Evolutionary conservation across 495 filamentous ascomycete genomes (phyloP).

Genomic region (Pyronema domesticum): DNA sequence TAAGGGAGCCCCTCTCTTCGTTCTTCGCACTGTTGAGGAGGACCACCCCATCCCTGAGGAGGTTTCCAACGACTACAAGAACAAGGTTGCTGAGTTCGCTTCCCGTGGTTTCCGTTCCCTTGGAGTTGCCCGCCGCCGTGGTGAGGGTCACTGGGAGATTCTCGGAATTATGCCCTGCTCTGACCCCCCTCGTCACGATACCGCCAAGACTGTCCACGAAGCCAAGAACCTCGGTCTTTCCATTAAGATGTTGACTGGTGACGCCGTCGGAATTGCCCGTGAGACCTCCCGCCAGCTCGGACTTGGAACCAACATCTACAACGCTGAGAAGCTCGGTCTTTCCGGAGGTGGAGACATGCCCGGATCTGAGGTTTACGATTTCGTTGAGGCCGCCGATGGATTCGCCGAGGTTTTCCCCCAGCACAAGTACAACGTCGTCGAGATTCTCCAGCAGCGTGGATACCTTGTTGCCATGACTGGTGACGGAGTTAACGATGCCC

Average conservation of each 20-base stretch:
- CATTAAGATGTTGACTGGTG: constrained; percentile 95
- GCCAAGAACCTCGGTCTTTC: constrained; percentile 71
- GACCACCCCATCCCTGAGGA: constrained; percentile 57
- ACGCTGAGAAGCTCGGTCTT: constrained; percentile 69
- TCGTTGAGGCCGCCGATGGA: constrained; percentile 87
- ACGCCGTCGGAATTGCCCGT: constrained; percentile 80
- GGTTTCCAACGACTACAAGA: constrained; percentile 64
- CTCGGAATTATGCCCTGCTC: constrained; percentile 87
- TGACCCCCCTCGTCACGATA: constrained; percentile 82
- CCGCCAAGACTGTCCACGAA: constrained; percentile 75
- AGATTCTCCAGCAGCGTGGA: constrained; percentile 90
- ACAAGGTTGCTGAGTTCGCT: constrained; percentile 79
- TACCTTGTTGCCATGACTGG: constrained; percentile 97
- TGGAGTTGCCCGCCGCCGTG: constrained; percentile 75
- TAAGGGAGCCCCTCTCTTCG: constrained; percentile 77
- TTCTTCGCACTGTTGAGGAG: constrained; percentile 66
- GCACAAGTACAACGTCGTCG: constrained; percentile 95
- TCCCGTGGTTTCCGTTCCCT: constrained; percentile 82
- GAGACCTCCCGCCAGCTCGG: constrained; percentile 80
- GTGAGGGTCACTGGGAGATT: constrained; percentile 63
- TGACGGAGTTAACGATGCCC: constrained; percentile 94
- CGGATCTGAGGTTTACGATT: constrained; percentile 81
- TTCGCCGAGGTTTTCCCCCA: constrained; percentile 94
- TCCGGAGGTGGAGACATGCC: constrained; percentile 73
- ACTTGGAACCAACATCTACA: constrained; percentile 86